Evolutionary conservation across 164 flowering plant genomes (phyloP).

Genomic region (Magnolia kwangsiensis): DNA sequence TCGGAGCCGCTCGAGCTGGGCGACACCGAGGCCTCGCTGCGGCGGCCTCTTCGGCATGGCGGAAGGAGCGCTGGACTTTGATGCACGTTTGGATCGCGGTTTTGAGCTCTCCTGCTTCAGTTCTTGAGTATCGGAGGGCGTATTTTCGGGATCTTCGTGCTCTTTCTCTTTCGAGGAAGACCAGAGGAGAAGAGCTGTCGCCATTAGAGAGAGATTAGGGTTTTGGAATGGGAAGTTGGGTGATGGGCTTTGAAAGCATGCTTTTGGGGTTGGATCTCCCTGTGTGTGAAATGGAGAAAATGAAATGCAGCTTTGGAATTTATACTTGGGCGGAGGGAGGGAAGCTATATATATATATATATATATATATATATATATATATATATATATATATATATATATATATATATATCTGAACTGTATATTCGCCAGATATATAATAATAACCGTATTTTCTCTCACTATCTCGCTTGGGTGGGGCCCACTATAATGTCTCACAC

Average conservation of each 20-base stretch:
- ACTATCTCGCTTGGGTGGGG: neutral
- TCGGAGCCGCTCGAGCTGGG: slow-evolving; percentile 55
- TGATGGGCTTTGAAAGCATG: neutral
- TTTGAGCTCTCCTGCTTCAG: slow-evolving; percentile 1
- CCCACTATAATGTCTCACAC: neutral
- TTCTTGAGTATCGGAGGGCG: neutral
- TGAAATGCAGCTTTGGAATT: neutral
- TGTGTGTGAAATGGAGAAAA: neutral
- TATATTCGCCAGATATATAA: neutral
- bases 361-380: too few relatives aligned
- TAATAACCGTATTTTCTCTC: neutral
- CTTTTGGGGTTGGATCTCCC: neutral
- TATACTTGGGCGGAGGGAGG: neutral
- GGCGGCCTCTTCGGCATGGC: slow-evolving; percentile 30
- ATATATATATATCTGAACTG: neutral
- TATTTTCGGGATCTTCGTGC: neutral
- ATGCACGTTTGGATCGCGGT: slow-evolving; percentile 12
- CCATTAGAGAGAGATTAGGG: slow-evolving; percentile 9
- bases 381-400: too few relatives aligned
- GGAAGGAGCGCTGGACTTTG: neutral
- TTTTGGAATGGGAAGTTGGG: slow-evolving; percentile 15
- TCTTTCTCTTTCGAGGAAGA: slow-evolving; percentile 6
- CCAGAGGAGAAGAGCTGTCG: slow-evolving; percentile 14
- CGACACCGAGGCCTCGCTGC: slow-evolving; percentile 73
- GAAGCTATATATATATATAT: neutral